Percentiles rank a stretch among this genome's conserved stretches.
phyloP scores from a whole-genome alignment of 2,329 filamentous ascomycete species.

The Metarhizium rileyi region DNA sequence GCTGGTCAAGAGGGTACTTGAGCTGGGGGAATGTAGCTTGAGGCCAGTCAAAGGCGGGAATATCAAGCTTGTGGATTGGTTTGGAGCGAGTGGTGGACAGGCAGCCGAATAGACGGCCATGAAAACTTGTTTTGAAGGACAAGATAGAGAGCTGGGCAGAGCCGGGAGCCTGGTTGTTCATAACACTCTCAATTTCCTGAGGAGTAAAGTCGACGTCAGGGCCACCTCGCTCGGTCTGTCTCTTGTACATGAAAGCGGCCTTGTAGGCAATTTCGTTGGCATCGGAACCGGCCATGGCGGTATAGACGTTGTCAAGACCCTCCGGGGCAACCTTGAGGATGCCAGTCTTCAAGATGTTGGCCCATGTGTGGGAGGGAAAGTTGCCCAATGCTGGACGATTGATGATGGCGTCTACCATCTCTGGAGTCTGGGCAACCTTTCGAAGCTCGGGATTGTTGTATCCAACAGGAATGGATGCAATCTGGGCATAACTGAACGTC shows the following conservation, averaged over 20 bases:
- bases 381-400: slow-evolving; percentile 86
- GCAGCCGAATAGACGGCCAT: slow-evolving; percentile 80
- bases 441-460: slow-evolving; percentile 81
- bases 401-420: slow-evolving; percentile 73
- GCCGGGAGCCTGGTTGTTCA: slow-evolving; percentile 73
- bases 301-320: slow-evolving; percentile 83
- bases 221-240: slow-evolving; percentile 72
- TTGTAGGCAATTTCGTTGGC: slow-evolving; percentile 95
- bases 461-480: slow-evolving; percentile 83
- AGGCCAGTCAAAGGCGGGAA: slow-evolving; percentile 91
- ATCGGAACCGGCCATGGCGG: slow-evolving; percentile 78
- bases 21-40: slow-evolving; percentile 77
- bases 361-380: slow-evolving; percentile 83
- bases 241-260: slow-evolving; percentile 88
- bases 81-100: slow-evolving; percentile 87
- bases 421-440: slow-evolving; percentile 59
- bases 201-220: slow-evolving; percentile 67
- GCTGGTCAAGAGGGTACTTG: slow-evolving; percentile 77
- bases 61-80: slow-evolving; percentile 90
- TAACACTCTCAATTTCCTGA: slow-evolving; percentile 63
- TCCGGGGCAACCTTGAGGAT: slow-evolving; percentile 75
- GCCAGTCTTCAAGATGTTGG: slow-evolving; percentile 66
- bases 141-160: slow-evolving; percentile 72
- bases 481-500: slow-evolving; percentile 64
- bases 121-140: slow-evolving; percentile 81